These are phyloP conservation scores for Ophiostoma fasciatum DNA, from an alignment of 2,329 filamentous ascomycete species.

Conservation along the genomic window DNA sequence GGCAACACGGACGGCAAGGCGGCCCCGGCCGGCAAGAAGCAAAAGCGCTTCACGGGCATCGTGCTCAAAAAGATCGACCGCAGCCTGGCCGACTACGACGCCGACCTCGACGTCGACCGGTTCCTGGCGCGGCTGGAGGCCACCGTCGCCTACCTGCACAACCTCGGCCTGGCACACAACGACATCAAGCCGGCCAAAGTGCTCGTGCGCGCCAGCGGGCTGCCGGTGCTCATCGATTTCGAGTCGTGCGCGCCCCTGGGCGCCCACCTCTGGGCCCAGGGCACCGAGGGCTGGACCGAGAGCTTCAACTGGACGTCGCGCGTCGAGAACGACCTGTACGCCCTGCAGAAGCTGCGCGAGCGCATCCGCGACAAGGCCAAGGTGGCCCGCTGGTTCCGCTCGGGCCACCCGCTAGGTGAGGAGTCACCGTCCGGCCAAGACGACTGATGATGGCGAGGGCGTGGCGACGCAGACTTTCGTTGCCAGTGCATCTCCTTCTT, in stretches of 20 bases:
- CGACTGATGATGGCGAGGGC: no score
- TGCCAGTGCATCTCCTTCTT: no score
- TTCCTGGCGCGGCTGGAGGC: slow-evolving; percentile 6
- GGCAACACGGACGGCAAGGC: no score
- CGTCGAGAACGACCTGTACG: neutral
- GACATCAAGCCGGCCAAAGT: slow-evolving; percentile 9
- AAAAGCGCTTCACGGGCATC: neutral
- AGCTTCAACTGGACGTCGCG: neutral
- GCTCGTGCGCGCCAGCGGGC: neutral
- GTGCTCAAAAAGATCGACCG: neutral
- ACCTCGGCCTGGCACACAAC: slow-evolving; percentile 11
- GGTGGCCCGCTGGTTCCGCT: no score
- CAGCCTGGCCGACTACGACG: neutral
- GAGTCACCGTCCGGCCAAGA: no score
- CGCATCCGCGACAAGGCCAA: no score
- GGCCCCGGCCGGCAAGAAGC: no score
- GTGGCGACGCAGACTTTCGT: no score
- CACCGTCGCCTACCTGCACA: slow-evolving; percentile 7
- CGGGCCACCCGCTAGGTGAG: no score
- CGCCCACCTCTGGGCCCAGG: neutral
- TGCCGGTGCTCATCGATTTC: slow-evolving; percentile 10
- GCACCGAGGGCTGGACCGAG: neutral
- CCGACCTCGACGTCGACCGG: neutral
- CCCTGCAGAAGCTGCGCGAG: no score
- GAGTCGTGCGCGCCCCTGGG: neutral